phyloP scores from a whole-genome alignment of 805 yeast species.

The Hanseniaspora lachancei region DNA sequence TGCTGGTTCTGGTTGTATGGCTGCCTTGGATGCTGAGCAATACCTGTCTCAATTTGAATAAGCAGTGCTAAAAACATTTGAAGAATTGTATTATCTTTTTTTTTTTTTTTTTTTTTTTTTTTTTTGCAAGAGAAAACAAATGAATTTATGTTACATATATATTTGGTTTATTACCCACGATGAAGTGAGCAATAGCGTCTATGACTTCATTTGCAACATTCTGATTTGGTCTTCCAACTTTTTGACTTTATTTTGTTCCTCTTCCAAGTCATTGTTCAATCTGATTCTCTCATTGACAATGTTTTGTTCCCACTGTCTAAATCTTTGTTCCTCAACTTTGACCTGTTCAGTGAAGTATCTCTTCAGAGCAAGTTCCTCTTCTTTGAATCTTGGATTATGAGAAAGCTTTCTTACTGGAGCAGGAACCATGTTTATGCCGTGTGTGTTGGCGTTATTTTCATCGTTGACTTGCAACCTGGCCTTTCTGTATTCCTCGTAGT shows the following conservation, averaged over 20 bases:
- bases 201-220: constrained; percentile 42
- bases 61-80: too few species aligned
- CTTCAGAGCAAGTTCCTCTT: constrained; percentile 89
- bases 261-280: constrained; percentile 84
- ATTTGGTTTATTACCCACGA: neutral
- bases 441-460: constrained; percentile 20
- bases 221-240: constrained; percentile 64
- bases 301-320: constrained; percentile 97
- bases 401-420: constrained; percentile 39
- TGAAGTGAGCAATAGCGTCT: constrained; percentile 17
- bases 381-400: constrained; percentile 86
- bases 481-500: constrained; percentile 68
- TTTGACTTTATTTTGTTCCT: constrained; percentile 65
- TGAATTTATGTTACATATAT: neutral
- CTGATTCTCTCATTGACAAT: constrained; percentile 90
- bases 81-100: too few species aligned
- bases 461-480: constrained; percentile 47
- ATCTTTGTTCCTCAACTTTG: constrained; percentile 90
- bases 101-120: too few species aligned
- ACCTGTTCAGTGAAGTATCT: constrained; percentile 93
- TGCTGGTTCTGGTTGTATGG: constrained; percentile 99
- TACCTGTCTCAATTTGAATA: constrained; percentile 50
- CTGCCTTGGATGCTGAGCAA: constrained; percentile 89
- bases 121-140: too few species aligned
- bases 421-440: constrained; percentile 24